Evolutionary conservation across 805 yeast genomes (phyloP), one percentile per base, ranked within the genome.

Genomic region (Limtongia smithiae): DNA sequence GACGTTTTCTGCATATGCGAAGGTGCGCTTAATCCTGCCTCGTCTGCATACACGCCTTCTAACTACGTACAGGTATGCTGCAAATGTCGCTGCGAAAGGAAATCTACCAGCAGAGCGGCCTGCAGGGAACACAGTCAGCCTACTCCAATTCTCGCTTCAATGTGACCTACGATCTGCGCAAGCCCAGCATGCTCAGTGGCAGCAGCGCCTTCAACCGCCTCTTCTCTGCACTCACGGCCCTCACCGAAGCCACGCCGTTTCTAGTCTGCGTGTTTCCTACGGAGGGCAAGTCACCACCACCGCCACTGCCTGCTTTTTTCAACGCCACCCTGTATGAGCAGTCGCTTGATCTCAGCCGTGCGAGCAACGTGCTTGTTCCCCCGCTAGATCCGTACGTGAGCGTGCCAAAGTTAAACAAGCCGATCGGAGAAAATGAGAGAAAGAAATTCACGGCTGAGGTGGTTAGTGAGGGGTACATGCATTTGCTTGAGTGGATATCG

Each of bases 1-100:
- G 51, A 50, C 24, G 55, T 51, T 9, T 54, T 37, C 37, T 51
- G 57, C 35, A 54, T 54, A 21, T 54, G 43, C 22, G 41, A 54
- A 20, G 58, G 58, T 49, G 22, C 6, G 43, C n/a, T 28, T 27
- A 15, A 20, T 14, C 25, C 12, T 22, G 20, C 21, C 35, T 37
- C 21, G 30, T 24, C 40, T 14, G 20, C 17, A 37, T 11, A 20
- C 25, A 35, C 18, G 15, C 17, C 5, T 15, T 18, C 4, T n/a
- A 17, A 17, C 36, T 25, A 3, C 4, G 6, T 12, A 14, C 20
- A 51, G 55, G 55, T 8, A 41, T 18, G 17, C 44, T 54, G 21
- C 35, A 52, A n/a, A 11, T 54, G 24, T 39, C 48, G 3, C 39
- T 54, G 18, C 39, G 35, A 11, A 48, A 31, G 22, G 57, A 54